phyloP scores from a whole-genome alignment of 306 rosid species.

The Cercis canadensis region DNA sequence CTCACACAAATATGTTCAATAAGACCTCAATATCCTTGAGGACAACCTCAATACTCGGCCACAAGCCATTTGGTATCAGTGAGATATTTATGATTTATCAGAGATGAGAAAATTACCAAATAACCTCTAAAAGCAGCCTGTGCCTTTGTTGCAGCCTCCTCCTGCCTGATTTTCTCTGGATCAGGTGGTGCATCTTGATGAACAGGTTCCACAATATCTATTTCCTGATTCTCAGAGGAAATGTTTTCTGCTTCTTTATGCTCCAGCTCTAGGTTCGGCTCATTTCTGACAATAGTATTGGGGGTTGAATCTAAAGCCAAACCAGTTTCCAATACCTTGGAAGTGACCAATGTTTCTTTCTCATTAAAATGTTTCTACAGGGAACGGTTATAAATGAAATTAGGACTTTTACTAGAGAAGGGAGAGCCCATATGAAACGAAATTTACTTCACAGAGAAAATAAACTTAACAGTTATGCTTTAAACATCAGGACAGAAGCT shows the following conservation, averaged over 20 bases:
- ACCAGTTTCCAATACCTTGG: slow-evolving; percentile 63
- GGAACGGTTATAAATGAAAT: slow-evolving; percentile 29
- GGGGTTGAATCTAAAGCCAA: slow-evolving; percentile 58
- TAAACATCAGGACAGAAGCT: not conserved
- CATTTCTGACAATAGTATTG: slow-evolving; percentile 40
- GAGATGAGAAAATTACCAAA: slow-evolving; percentile 62
- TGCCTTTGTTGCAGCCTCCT: slow-evolving; percentile 86
- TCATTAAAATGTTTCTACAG: slow-evolving; percentile 64
- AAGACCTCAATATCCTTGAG: not conserved
- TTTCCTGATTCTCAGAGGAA: slow-evolving; percentile 59
- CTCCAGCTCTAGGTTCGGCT: slow-evolving; percentile 58
- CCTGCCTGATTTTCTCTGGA: slow-evolving; percentile 73
- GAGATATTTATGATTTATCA: slow-evolving; percentile 19
- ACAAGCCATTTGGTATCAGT: not conserved
- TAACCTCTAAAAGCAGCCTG: slow-evolving; percentile 99
- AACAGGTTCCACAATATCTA: slow-evolving; percentile 53
- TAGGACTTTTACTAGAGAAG: slow-evolving; percentile 25
- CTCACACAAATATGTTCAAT: slow-evolving; percentile 18
- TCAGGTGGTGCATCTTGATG: slow-evolving; percentile 59
- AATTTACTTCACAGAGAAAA: not conserved
- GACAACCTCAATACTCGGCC: no score
- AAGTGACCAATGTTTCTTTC: slow-evolving; percentile 64
- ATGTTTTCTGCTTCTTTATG: slow-evolving; percentile 53
- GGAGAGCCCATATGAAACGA: slow-evolving; percentile 22
- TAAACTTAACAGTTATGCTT: slow-evolving; percentile 9